Base-by-base conservation (phyloP, 2,329 filamentous ascomycete genomes). In the Epichloe sibirici region DNA sequence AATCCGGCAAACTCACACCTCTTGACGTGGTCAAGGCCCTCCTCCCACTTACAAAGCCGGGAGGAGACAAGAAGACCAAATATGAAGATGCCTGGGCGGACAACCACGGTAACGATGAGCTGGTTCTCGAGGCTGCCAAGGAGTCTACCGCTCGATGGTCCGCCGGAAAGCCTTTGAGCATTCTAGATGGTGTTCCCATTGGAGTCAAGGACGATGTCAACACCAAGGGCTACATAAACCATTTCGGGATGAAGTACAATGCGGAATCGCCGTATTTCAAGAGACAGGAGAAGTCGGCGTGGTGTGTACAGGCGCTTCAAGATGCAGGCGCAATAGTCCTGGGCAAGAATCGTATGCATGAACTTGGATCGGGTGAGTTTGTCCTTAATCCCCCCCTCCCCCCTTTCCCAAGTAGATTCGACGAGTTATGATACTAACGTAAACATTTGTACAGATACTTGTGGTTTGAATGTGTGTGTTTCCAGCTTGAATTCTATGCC, bases 161-260 rank as follows among this genome's bases (percentile, higher is more conserved):
- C 53, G 71, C 75, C 15, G 85, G 86, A 0, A 75, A 76, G 56
- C 76, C 82, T 0, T 66, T 89, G 15, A 76, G 87, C 12, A 70
- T 87, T 5, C 71, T 95, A 7, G 90, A 95, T 61, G 90, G 90
- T 12, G 81, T 95, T 1, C 90, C 89, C 0, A 78, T 94, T 48
- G 86, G 84, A 0, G 79, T 93, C 60, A 95, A 95, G 69, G 89
- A 94, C 62, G 88, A 95, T 62, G 76, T 84, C 15, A 76, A 85
- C 57, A 72, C 90, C 35, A 74, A 80, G 57, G 88, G 86, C 13
- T 90, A 89, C 63, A 76, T 79, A 49, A 79, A 76, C 56, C 84
- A 81, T 51, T 69, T 78, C 47, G 88, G 86, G 23, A 82, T 84
- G 61, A 76, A 71, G 56, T 72, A 82, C 45, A 75, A 85, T 57